phyloP scores from a whole-genome alignment of 768 basidiomycete genomes.

The Suillus ampliporus region DNA sequence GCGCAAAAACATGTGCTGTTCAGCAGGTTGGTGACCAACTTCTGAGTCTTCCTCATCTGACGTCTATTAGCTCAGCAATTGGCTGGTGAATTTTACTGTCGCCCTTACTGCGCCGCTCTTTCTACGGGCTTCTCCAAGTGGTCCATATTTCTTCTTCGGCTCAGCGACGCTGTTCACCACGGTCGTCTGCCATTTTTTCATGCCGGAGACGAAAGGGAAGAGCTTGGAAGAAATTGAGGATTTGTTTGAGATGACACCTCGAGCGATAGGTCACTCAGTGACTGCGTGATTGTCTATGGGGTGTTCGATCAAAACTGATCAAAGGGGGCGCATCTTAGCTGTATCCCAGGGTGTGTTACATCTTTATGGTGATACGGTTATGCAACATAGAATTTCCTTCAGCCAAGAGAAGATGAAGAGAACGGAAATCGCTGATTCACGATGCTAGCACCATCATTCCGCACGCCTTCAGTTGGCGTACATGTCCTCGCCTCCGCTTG shows the following conservation, averaged over 20 bases:
- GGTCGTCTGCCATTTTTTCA: constrained; percentile 43
- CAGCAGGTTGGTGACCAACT: constrained; percentile 45
- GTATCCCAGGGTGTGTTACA: too few species aligned
- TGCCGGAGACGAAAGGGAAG: constrained; percentile 52
- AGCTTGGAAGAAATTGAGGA: constrained; percentile 49
- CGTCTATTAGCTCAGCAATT: constrained; percentile 28
- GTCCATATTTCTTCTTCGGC: constrained; percentile 54
- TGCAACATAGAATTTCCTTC: too few species aligned
- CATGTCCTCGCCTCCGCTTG: too few species aligned
- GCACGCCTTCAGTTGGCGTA: too few species aligned
- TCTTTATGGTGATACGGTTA: too few species aligned
- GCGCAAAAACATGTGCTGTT: constrained; percentile 48
- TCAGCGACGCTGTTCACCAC: constrained; percentile 42
- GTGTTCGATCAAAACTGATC: background rate
- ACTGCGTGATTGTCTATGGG: background rate
- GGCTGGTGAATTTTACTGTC: constrained; percentile 47
- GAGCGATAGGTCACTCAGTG: background rate
- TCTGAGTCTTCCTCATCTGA: constrained; percentile 8
- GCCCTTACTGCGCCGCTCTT: constrained; percentile 54
- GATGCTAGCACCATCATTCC: too few species aligned
- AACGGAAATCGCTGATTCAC: too few species aligned
- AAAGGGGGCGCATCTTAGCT: too few species aligned
- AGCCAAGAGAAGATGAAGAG: too few species aligned
- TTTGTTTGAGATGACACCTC: constrained; percentile 36
- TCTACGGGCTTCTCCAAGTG: constrained; percentile 48